phyloP scores from a whole-genome alignment of 2,329 filamentous ascomycete species.

The Fusarium sp. region DNA sequence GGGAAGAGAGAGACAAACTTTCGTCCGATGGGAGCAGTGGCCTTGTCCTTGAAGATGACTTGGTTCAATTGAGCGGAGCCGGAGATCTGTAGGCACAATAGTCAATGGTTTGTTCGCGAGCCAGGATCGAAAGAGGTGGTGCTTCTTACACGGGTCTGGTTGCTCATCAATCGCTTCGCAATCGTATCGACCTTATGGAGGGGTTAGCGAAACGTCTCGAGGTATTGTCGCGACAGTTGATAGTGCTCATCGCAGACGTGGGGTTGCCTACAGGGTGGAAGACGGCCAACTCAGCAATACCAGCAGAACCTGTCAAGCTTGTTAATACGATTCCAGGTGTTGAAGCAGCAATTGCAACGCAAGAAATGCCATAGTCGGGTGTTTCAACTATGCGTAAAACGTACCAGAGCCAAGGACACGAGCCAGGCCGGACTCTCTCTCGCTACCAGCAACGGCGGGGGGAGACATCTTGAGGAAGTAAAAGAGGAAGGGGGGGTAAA shows the following conservation, averaged over 20 bases:
- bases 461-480: conserved; percentile 69
- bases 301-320: conserved; percentile 78
- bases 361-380: conserved; percentile 2
- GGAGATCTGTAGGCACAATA: conserved; percentile 49
- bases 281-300: conserved; percentile 91
- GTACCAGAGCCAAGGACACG: conserved; percentile 91
- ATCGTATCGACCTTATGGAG: conserved; percentile 87
- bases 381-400: conserved; percentile 38
- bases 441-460: conserved; percentile 58
- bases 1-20: conserved; percentile 98
- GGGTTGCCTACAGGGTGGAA: conserved; percentile 82
- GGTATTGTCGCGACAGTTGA: conserved; percentile 10
- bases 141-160: conserved; percentile 76
- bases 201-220: conserved; percentile 39
- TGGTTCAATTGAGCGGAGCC: conserved; percentile 76
- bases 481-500: background rate
- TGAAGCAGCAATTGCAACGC: conserved; percentile 1
- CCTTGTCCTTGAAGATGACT: conserved; percentile 94
- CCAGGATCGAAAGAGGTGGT: conserved; percentile 54
- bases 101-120: conserved; percentile 34
- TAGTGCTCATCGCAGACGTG: conserved; percentile 23
- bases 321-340: conserved; percentile 37
- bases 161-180: conserved; percentile 99
- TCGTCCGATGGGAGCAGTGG: conserved; percentile 73
- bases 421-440: conserved; percentile 91